These are phyloP conservation scores for Gonapodya sp. DNA, from an alignment of 192 early-diverging fungal genomes.

Conservation along the genomic window DNA sequence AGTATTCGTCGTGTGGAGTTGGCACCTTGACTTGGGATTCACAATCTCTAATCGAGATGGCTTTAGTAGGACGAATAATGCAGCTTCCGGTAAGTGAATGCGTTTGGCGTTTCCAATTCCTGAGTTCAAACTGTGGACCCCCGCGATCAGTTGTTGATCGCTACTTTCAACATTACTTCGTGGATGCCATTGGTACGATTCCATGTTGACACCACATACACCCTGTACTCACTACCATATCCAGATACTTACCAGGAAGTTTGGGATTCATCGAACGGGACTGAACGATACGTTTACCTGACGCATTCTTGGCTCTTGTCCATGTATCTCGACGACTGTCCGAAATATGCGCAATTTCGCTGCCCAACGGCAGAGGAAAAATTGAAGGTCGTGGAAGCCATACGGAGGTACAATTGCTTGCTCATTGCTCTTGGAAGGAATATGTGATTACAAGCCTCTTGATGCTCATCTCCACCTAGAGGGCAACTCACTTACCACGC, in stretches of 20 bases:
- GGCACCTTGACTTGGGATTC: not conserved
- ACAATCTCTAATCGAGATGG: not conserved
- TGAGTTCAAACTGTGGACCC: not conserved
- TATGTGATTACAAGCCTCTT: no score
- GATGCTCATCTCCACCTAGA: not conserved
- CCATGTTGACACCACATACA: not conserved
- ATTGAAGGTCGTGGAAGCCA: not conserved
- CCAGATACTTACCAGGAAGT: not conserved
- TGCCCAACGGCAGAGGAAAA: not conserved
- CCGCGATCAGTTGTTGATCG: not conserved
- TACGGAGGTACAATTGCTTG: not conserved
- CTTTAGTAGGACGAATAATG: not conserved
- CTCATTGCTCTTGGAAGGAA: no score
- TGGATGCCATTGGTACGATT: not conserved
- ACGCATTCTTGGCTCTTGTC: not conserved
- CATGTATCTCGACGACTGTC: not conserved
- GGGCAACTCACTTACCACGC: constrained; percentile 8
- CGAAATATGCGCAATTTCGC: not conserved
- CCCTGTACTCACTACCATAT: no score
- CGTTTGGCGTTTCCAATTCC: not conserved
- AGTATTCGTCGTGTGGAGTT: not conserved
- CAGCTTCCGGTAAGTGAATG: not conserved
- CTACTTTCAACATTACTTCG: not conserved
- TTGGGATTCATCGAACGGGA: not conserved
- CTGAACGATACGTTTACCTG: not conserved